A percentile compares a stretch with the other conserved stretches of the same genome.
Conservation (phyloP, 805 yeast species). For the Kluyveromyces aestuarii region DNA sequence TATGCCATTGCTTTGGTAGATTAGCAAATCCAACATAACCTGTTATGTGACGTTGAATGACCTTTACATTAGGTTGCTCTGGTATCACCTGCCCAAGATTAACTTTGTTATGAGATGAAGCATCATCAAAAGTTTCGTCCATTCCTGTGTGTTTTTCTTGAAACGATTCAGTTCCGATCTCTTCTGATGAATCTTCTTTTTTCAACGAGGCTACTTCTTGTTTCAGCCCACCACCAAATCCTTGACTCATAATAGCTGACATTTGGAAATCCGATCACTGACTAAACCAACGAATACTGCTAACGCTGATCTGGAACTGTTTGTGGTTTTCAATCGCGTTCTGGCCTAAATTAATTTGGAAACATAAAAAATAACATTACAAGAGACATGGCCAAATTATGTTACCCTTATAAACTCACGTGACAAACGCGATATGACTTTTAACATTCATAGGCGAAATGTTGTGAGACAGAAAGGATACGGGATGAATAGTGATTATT, state of each 20-base stretch:
- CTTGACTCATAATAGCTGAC: neutral
- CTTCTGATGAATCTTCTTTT: conserved; percentile 2
- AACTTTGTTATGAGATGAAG: neutral
- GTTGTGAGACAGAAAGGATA: neutral
- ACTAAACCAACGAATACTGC: neutral
- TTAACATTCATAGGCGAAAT: neutral
- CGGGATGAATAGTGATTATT: neutral
- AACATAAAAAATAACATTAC: neutral
- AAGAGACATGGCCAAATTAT: neutral
- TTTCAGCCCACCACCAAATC: neutral
- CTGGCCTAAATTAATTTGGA: neutral
- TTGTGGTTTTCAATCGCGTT: conserved; percentile 2
- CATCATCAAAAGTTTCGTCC: neutral
- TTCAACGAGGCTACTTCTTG: conserved; percentile 1
- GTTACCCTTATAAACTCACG: neutral
- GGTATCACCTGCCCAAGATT: conserved; percentile 23
- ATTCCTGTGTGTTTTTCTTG: neutral
- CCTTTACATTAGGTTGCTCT: conserved; percentile 38
- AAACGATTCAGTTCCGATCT: neutral
- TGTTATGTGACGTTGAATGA: conserved; percentile 74
- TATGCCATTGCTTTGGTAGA: conserved; percentile 97
- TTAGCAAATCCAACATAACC: conserved; percentile 97
- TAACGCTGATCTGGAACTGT: neutral
- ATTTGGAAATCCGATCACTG: neutral
- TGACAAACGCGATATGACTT: neutral